phyloP scores from a whole-genome alignment of 2,329 filamentous ascomycete species.

The Pseudofabraea citricarpa region DNA sequence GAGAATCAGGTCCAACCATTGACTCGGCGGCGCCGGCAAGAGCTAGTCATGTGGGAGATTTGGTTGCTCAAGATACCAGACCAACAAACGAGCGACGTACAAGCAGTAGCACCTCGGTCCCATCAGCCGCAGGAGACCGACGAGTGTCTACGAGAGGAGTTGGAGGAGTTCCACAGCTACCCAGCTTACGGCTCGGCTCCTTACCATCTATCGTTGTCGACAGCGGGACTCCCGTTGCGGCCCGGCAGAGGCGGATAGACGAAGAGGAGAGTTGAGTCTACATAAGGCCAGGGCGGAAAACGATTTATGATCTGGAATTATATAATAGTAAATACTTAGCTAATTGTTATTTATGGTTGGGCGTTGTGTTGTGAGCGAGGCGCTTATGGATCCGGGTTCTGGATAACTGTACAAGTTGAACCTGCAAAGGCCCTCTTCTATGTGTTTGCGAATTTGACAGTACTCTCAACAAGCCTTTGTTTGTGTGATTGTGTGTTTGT shows the following conservation, averaged over 20 bases:
- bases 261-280: neutral
- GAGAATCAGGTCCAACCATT: constrained; percentile 10
- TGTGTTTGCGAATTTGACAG: too few relatives aligned
- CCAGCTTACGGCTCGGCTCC: constrained; percentile 43
- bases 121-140: neutral
- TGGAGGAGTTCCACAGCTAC: constrained; percentile 42
- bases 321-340: too few relatives aligned
- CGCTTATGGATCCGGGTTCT: too few relatives aligned
- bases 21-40: neutral
- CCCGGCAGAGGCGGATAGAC: neutral
- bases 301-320: constrained; percentile 1
- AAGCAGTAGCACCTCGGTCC: constrained; percentile 5
- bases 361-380: constrained; percentile 5
- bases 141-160: constrained; percentile 26
- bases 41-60: constrained; percentile 6
- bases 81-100: constrained; percentile 7
- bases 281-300: neutral
- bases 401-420: too few relatives aligned
- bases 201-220: constrained; percentile 57
- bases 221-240: constrained; percentile 18
- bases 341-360: too few relatives aligned
- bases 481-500: too few relatives aligned
- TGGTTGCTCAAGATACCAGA: constrained; percentile 3
- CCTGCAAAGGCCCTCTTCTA: too few relatives aligned
- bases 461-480: too few relatives aligned